Evolutionary conservation across 306 rosid genomes (phyloP), one percentile per base, ranked within the genome.

Genomic region (Vachellia collinsii): DNA sequence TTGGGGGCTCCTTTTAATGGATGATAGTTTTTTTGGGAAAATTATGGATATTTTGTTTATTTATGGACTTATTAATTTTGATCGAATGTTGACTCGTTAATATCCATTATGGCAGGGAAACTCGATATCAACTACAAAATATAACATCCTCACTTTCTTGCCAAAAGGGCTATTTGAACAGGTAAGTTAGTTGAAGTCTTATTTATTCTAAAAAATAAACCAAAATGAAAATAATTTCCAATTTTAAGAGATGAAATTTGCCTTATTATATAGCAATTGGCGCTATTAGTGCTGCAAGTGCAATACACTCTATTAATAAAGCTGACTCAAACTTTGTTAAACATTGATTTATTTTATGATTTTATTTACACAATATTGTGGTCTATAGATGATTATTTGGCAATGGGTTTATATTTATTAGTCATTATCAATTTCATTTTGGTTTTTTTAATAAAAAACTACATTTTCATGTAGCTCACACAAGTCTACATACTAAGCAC

Each of bases 111-210:
- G 77, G 53, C 93, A 94, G 99, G 97, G 94, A 42, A 94, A 94
- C 87, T 93, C 97, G 23, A 90, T 93, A 82, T 91, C 99, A 3
- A 94, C 99, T n/a, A 94, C 97, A 17, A 94, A 94, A 87, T 94
- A 90, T 87, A 94, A 83, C 89, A 84, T 94, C 74, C 79, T 94
- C 39, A 92, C 97, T 59, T 94, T 93, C 85, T 79, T 94, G 42
- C 99, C 99, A 7, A 94, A 94, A 83, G 99, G 97, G 82, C 83
- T 94, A 83, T 92, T 91, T 86, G 99, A 94, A 88, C 99, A 94
- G 93, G 99, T 94, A 85, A 89, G 72, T 83, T 85, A 65, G 61
- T 77, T 79, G 38, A 58, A 54, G 77, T 72, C n/a, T 89, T 76
- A 29, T 66, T 43, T 53, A 63, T 72, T 74, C 65, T 79, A 3